These are phyloP conservation scores for Penicillium olsonii DNA, from an alignment of 2,329 filamentous ascomycete genomes.

Conservation along the genomic window DNA sequence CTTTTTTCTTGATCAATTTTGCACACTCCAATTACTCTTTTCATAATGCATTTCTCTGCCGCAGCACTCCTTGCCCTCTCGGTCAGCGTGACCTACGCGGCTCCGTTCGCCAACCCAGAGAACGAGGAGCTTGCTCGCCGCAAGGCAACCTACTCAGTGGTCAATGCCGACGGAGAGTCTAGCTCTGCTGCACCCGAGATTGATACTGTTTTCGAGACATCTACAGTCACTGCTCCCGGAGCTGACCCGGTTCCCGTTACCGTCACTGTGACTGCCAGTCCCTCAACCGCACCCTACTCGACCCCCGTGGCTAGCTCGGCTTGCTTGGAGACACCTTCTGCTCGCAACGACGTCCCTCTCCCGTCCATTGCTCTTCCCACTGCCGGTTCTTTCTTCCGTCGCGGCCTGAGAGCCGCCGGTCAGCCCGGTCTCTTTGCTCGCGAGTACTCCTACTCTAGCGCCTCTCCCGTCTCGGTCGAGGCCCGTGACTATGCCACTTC, in stretches of 20 bases:
- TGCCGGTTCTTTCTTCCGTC: constrained; percentile 20
- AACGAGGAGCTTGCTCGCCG: constrained; percentile 29
- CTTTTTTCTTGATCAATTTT: constrained; percentile 2
- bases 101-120: constrained; percentile 27
- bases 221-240: constrained; percentile 18
- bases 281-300: constrained; percentile 10
- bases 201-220: constrained; percentile 24
- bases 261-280: constrained; percentile 24
- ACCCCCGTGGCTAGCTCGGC: constrained; percentile 15
- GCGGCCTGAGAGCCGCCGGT: constrained; percentile 20
- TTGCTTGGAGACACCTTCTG: constrained; percentile 7
- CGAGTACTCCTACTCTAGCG: constrained; percentile 8
- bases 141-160: constrained; percentile 29
- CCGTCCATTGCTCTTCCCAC: constrained; percentile 4
- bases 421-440: constrained; percentile 15
- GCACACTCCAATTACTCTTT: constrained; percentile 3
- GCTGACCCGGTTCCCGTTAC: constrained; percentile 6
- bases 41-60: constrained; percentile 33
- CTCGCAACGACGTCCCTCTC: constrained; percentile 18
- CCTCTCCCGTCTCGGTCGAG: constrained; percentile 2
- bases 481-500: not conserved
- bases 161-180: constrained; percentile 33
- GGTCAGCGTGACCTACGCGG: constrained; percentile 28
- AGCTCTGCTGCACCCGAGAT: constrained; percentile 19
- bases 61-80: constrained; percentile 29